A percentile compares a stretch with the other conserved stretches of the same genome.
Evolutionary conservation across 169 alveolate genomes (phyloP).

Genomic region (Eimeria acervulina): DNA sequence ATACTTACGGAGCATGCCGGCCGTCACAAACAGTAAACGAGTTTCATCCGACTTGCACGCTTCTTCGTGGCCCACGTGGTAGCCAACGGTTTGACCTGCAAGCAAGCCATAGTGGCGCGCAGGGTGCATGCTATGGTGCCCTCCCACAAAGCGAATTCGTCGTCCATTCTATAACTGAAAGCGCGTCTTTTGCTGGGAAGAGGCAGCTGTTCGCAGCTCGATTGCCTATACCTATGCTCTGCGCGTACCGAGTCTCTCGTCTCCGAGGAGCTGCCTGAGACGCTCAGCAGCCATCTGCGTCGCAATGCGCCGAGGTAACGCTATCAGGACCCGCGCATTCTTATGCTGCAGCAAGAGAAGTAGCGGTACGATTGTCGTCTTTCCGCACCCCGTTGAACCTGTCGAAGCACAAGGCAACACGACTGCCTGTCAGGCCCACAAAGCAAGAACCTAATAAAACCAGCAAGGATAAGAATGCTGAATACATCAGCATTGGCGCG

Average conservation of each 20-base stretch:
- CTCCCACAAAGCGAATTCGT: not conserved
- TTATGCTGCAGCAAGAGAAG: slow-evolving; percentile 63
- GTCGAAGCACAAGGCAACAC: not conserved
- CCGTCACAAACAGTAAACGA: slow-evolving; percentile 45
- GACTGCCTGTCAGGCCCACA: not conserved
- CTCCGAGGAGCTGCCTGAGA: slow-evolving; percentile 66
- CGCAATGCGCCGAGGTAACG: slow-evolving; percentile 59
- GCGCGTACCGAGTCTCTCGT: slow-evolving; percentile 42
- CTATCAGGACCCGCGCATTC: slow-evolving; percentile 14
- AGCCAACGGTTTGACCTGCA: slow-evolving; percentile 69
- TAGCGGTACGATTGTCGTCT: slow-evolving; percentile 60
- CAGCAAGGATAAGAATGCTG: not conserved
- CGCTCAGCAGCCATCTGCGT: slow-evolving; percentile 70
- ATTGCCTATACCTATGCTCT: not conserved
- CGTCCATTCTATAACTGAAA: not conserved
- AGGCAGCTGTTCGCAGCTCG: not conserved
- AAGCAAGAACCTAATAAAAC: no score
- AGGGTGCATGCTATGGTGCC: not conserved
- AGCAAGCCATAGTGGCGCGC: not conserved
- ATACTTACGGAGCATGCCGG: slow-evolving; percentile 68
- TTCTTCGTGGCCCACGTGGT: slow-evolving; percentile 61
- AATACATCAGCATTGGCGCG: not conserved
- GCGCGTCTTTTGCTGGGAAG: not conserved
- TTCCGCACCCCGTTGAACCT: slow-evolving; percentile 60
- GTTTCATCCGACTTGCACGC: slow-evolving; percentile 35